These are phyloP conservation scores for Salix brachista DNA, from an alignment of 345 rosid genomes.

Conservation along the genomic window DNA sequence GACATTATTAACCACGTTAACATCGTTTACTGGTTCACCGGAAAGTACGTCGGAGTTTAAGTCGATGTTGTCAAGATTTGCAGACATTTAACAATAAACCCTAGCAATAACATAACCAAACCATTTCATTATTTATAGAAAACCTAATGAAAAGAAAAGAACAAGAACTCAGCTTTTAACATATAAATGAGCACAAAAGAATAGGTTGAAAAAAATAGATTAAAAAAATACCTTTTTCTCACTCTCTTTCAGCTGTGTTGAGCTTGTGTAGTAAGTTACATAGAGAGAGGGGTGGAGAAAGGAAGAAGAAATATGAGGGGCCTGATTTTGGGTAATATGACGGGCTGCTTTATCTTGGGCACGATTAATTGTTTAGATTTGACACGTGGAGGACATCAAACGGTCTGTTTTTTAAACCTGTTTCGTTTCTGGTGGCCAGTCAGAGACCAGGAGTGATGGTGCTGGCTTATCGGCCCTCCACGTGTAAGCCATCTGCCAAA, in stretches of 20 bases:
- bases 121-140: background rate
- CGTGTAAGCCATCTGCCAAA: background rate
- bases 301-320: background rate
- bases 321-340: background rate
- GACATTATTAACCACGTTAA: background rate
- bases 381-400: conserved; percentile 11
- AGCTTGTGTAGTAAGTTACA: background rate
- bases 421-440: background rate
- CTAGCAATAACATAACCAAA: conserved; percentile 1
- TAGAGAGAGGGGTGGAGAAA: background rate
- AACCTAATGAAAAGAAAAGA: background rate
- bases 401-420: background rate
- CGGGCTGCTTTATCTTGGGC: background rate
- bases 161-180: background rate
- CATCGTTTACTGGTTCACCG: conserved; percentile 24
- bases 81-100: conserved; percentile 33
- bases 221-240: background rate
- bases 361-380: background rate
- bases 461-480: conserved; percentile 8
- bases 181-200: background rate
- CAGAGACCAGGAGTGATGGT: background rate
- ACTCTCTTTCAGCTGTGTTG: background rate
- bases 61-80: conserved; percentile 29
- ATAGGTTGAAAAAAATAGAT: background rate
- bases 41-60: conserved; percentile 35